A percentile compares a stretch with the other conserved stretches of the same genome.
Conservation (phyloP, 495 filamentous ascomycete species). For the Staphylotrichum longicolle region DNA sequence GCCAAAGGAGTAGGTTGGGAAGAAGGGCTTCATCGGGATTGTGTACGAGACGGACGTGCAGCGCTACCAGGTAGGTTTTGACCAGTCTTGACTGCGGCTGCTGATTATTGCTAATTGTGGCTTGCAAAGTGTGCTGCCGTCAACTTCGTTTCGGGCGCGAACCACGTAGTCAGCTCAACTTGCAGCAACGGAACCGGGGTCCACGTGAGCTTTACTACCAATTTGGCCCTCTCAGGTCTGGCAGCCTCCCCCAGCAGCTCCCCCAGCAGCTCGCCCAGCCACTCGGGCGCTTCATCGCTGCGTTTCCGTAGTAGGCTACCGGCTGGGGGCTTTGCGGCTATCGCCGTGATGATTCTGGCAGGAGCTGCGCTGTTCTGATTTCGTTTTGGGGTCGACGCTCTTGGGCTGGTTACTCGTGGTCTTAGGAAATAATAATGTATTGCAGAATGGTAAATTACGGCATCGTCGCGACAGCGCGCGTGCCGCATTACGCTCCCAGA, state of each 20-base stretch:
- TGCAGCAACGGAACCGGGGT: conserved; percentile 47
- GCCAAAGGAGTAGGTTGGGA: conserved; percentile 44
- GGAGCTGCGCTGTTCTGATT: conserved; percentile 19
- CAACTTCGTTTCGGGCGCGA: conserved; percentile 47
- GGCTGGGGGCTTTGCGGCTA: neutral
- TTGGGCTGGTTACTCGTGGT: too few species aligned
- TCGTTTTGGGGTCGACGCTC: too few species aligned
- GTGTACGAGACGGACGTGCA: conserved; percentile 24
- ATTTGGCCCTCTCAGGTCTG: conserved; percentile 28
- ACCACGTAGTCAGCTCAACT: conserved; percentile 12
- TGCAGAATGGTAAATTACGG: too few species aligned
- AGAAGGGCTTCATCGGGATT: conserved; percentile 48
- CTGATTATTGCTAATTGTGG: neutral
- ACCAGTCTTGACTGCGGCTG: too few species aligned
- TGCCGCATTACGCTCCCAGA: too few species aligned
- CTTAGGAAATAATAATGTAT: too few species aligned
- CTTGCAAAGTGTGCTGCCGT: conserved; percentile 55
- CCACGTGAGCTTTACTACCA: conserved; percentile 34
- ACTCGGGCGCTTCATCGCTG: conserved; percentile 14
- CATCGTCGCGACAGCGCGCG: too few species aligned
- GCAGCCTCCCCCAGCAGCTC: conserved; percentile 10
- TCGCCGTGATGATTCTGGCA: conserved; percentile 8
- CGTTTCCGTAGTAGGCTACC: too few species aligned
- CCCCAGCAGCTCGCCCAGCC: too few species aligned
- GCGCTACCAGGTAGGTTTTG: too few species aligned